Conservation (phyloP, 2,329 filamentous ascomycete species). For the Cordyceps cicadae region DNA sequence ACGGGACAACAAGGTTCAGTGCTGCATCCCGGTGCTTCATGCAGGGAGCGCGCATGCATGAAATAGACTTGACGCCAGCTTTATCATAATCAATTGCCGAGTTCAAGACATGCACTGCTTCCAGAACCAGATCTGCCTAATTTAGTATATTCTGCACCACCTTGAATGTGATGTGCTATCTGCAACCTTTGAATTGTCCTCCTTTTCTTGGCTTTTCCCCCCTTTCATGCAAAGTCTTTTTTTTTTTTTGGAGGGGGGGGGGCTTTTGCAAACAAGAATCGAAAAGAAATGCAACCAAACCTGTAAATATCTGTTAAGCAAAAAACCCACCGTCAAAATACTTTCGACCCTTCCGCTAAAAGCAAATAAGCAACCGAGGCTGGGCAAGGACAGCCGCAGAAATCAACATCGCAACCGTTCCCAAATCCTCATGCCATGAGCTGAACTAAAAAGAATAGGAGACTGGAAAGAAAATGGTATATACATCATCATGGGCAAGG, state of each 20-base stretch:
- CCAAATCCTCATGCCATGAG: slow-evolving; percentile 2
- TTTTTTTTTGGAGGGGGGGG: background rate
- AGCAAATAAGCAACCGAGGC: background rate
- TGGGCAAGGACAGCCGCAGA: background rate
- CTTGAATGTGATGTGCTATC: background rate
- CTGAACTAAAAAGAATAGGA: background rate
- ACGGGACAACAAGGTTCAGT: too few species aligned
- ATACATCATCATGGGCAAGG: slow-evolving; percentile 5
- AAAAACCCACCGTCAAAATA: background rate
- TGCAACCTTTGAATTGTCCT: background rate
- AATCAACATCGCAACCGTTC: background rate
- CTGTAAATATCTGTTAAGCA: background rate
- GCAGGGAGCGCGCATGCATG: too few species aligned
- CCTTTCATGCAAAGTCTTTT: background rate
- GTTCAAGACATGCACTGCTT: background rate
- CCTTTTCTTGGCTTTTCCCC: slow-evolving; percentile 1
- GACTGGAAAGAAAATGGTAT: slow-evolving; percentile 2
- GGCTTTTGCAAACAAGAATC: slow-evolving; percentile 12
- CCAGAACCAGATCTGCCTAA: background rate
- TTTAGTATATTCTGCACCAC: slow-evolving; percentile 6
- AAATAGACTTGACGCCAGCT: too few species aligned
- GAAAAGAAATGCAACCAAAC: background rate
- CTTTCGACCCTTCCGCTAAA: background rate
- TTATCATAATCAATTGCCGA: too few species aligned
- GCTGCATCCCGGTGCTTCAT: too few species aligned